Conservation (phyloP, 2,329 filamentous ascomycete species). For the Exophiala phaeomuriformis region DNA sequence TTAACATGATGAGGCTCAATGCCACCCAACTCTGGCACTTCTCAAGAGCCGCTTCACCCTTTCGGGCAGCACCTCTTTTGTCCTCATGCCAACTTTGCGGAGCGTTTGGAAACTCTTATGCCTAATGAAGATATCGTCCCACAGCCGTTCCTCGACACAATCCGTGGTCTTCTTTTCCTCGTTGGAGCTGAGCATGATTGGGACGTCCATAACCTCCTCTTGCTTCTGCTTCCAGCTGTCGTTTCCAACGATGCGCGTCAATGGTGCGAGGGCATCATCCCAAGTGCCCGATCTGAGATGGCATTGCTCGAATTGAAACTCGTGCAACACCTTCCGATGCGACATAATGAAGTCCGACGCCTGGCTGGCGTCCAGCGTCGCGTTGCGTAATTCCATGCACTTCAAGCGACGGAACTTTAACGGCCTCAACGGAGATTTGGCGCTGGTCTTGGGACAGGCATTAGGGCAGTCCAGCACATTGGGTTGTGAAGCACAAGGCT, state of each 20-base stretch:
- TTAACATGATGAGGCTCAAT: constrained; percentile 3
- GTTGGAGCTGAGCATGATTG: constrained; percentile 33
- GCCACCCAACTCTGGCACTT: constrained; percentile 19
- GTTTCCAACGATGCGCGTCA: constrained; percentile 42
- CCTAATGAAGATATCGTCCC: constrained; percentile 24
- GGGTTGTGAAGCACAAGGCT: constrained; percentile 57
- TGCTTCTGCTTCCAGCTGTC: constrained; percentile 35
- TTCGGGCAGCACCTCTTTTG: constrained; percentile 21
- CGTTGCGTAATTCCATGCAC: constrained; percentile 65
- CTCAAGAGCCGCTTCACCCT: constrained; percentile 22
- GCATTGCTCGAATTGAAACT: constrained; percentile 75
- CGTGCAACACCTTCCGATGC: constrained; percentile 61
- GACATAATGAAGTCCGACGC: constrained; percentile 60
- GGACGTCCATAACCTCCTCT: constrained; percentile 36
- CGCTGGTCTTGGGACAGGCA: constrained; percentile 29
- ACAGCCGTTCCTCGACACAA: constrained; percentile 28
- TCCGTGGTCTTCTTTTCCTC: constrained; percentile 25
- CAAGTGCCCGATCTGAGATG: constrained; percentile 64
- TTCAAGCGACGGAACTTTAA: constrained; percentile 62
- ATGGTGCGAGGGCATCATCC: constrained; percentile 72
- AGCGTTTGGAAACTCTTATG: constrained; percentile 18
- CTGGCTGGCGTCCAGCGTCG: constrained; percentile 62
- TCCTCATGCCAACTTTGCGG: constrained; percentile 18
- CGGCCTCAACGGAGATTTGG: constrained; percentile 44
- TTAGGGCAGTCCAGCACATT: constrained; percentile 30